These are phyloP conservation scores for Zymoseptoria tritici DNA, from an alignment of 2,329 filamentous ascomycete genomes.

Conservation along the genomic window DNA sequence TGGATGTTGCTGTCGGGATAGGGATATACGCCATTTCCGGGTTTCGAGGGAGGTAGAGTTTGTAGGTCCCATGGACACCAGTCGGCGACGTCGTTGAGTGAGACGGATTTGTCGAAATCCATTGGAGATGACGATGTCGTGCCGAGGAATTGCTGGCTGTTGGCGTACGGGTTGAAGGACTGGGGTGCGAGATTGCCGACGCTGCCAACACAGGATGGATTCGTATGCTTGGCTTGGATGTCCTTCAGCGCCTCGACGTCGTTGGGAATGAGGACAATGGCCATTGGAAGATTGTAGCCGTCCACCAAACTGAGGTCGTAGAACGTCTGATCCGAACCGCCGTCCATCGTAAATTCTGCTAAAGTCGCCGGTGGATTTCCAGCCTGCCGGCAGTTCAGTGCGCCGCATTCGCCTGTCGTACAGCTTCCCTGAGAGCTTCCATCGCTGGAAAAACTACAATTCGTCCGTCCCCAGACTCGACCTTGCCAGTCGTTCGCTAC, in stretches of 20 bases:
- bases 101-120: conserved; percentile 56
- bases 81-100: conserved; percentile 48
- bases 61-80: conserved; percentile 83
- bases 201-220: conserved; percentile 69
- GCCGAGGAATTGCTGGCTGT: conserved; percentile 48
- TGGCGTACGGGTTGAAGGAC: conserved; percentile 44
- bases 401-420: conserved; percentile 67
- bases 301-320: conserved; percentile 82
- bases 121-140: conserved; percentile 60
- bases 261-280: conserved; percentile 45
- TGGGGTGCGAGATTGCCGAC: conserved; percentile 48
- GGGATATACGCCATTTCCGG: conserved; percentile 68
- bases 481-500: conserved; percentile 73
- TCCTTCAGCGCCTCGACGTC: conserved; percentile 52
- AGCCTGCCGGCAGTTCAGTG: conserved; percentile 53
- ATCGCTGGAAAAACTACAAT: conserved; percentile 66
- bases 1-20: conserved; percentile 70
- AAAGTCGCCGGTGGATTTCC: conserved; percentile 68
- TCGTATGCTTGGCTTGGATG: conserved; percentile 69
- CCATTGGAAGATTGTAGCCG: conserved; percentile 72
- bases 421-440: conserved; percentile 52
- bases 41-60: conserved; percentile 58
- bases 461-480: conserved; percentile 74
- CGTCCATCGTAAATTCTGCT: conserved; percentile 71
- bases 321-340: conserved; percentile 62